Evolutionary conservation across 352 stramenopile genomes (phyloP).

Genomic region (Sclerospora graminicola): DNA sequence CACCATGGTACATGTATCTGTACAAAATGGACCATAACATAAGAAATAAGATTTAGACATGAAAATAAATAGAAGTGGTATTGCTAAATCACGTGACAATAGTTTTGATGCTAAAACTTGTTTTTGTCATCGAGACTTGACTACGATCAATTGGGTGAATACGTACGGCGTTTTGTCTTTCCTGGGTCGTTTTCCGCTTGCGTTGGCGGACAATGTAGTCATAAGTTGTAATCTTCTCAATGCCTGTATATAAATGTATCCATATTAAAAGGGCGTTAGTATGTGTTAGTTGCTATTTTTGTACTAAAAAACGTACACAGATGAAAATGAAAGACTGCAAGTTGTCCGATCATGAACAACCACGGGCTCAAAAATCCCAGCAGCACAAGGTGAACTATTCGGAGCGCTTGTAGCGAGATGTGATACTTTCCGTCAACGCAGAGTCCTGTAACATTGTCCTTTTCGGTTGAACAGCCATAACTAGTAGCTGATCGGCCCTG

Average conservation of each 20-base stretch:
- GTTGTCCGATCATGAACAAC: slow-evolving; percentile 70
- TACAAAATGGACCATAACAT: slow-evolving; percentile 4
- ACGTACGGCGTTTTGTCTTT: slow-evolving; percentile 62
- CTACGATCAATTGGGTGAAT: slow-evolving; percentile 36
- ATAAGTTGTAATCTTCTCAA: slow-evolving; percentile 79
- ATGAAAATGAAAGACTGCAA: slow-evolving; percentile 77
- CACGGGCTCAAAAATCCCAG: slow-evolving; percentile 57
- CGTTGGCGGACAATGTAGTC: slow-evolving; percentile 82
- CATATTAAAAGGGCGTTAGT: neutral
- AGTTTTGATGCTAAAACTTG: slow-evolving; percentile 8
- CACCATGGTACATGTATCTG: slow-evolving; percentile 24
- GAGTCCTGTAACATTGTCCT: slow-evolving; percentile 32
- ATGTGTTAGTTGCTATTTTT: neutral
- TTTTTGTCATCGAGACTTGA: slow-evolving; percentile 8
- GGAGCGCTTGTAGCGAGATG: slow-evolving; percentile 45
- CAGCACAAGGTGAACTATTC: slow-evolving; percentile 53
- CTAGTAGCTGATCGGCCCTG: slow-evolving; percentile 38
- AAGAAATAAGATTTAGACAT: slow-evolving; percentile 5
- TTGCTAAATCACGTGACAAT: slow-evolving; percentile 1
- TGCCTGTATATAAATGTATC: slow-evolving; percentile 21
- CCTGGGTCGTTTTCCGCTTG: slow-evolving; percentile 57
- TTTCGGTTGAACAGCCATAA: slow-evolving; percentile 46
- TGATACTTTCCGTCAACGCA: slow-evolving; percentile 44
- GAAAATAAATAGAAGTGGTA: neutral
- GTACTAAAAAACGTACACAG: slow-evolving; percentile 40